Base-by-base conservation (phyloP, 2,329 filamentous ascomycete genomes). In the Ophiocordyceps camponoti-rufipedis region DNA sequence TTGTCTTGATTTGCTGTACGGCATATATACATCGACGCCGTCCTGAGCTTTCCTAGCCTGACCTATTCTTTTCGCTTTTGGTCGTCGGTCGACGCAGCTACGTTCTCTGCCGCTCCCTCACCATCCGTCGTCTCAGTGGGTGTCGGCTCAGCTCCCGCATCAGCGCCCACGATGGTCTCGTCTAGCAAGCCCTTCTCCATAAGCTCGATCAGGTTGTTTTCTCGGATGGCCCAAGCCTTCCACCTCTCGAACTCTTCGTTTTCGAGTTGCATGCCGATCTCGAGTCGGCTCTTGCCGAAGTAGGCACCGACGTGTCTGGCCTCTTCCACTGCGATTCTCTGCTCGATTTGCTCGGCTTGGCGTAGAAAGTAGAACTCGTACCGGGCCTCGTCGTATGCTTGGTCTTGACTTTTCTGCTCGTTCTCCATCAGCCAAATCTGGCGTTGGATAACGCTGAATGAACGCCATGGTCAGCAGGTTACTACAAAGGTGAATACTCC, bases 361-460 rank as follows among this genome's bases (percentile, higher is more conserved):
- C 91, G 82, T 50, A 89, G 65, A 42, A 73, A 69, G 67, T 98
- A 98, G 65, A 96, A 94, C 61, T 98, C 89, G 52, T 80, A 81
- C 48, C 91, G 83, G 8, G 84, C 87, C 46, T 70, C 67, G 63
- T 96, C 89, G 67, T 98, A 98, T 31, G 91, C 87, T 52, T 75
- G 62, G 39, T 72, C 68, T 58, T 75, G 75, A 44, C 69, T 72
- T 58, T 84, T 71, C 45, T 68, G 66, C 9, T 70, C 55, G 51
- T 76, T 76, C 45, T 83, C 64, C 68, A 94, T 84, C 49, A 96
- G 72, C 75, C 80, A 94, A 48, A 91, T 60, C 60, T 96, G 89
- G 50, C 89, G 80, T 64, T 96, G 89, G 9, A 96, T 78, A 48
- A 96, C 91, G 62, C 89, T 96, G 56, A 5, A 5, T 23, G 23